These are phyloP conservation scores for Ophiocordyceps camponoti-floridani DNA, from an alignment of 2,329 filamentous ascomycete species.

Conservation along the genomic window DNA sequence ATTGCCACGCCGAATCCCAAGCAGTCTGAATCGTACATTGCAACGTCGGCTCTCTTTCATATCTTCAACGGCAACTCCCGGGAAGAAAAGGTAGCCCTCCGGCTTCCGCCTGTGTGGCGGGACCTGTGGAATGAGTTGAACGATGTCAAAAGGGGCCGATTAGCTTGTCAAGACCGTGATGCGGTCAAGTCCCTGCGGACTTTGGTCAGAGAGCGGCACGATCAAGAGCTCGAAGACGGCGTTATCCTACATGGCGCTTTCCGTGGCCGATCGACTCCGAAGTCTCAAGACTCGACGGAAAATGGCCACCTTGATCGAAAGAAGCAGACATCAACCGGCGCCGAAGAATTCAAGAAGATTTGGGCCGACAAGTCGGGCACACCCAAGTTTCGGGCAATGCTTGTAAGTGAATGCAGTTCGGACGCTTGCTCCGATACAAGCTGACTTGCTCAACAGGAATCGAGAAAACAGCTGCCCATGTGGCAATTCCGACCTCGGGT, in stretches of 20 bases:
- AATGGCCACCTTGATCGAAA: constrained; percentile 26
- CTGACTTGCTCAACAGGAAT: constrained; percentile 19
- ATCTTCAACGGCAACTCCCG: constrained; percentile 61
- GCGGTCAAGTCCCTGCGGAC: constrained; percentile 49
- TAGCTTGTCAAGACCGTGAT: constrained; percentile 52
- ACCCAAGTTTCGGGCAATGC: constrained; percentile 59
- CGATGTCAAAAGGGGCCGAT: constrained; percentile 48
- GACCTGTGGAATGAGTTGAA: constrained; percentile 72
- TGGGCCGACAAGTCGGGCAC: constrained; percentile 41
- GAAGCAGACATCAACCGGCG: constrained; percentile 18
- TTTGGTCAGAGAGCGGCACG: constrained; percentile 49
- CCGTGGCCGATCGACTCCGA: constrained; percentile 35
- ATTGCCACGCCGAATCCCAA: constrained; percentile 56
- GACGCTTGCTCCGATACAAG: background rate
- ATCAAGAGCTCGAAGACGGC: constrained; percentile 54
- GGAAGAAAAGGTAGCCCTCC: constrained; percentile 70
- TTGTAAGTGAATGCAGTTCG: constrained; percentile 23
- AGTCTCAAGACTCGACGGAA: constrained; percentile 30
- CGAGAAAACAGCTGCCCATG: constrained; percentile 71
- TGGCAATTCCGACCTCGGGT: constrained; percentile 70
- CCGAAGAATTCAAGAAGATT: constrained; percentile 35
- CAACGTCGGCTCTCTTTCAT: constrained; percentile 66
- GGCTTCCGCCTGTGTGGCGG: constrained; percentile 64
- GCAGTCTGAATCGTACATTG: constrained; percentile 77
- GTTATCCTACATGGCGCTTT: constrained; percentile 66